Evolutionary conservation across 305 asterid species (phyloP).

Genomic region (Solanum hybrid): DNA sequence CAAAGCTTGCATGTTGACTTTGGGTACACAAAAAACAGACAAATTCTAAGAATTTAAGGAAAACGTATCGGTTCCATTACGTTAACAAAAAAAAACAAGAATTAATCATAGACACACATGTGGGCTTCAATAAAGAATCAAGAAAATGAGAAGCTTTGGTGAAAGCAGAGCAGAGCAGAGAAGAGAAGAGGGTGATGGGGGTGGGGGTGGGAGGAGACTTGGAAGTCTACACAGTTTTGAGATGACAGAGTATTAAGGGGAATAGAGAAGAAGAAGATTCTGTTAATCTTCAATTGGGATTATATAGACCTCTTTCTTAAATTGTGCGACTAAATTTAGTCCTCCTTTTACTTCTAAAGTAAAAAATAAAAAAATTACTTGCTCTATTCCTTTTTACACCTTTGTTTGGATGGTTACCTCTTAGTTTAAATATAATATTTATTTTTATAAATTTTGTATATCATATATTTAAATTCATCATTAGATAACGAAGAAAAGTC

Average conservation of each 20-base stretch:
- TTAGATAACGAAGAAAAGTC: too few species aligned
- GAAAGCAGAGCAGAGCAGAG: not conserved
- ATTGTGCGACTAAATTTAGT: not conserved
- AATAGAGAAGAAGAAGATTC: not conserved
- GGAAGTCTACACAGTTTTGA: not conserved
- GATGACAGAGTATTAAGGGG: not conserved
- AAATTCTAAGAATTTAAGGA: conserved; percentile 13
- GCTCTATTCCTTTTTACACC: not conserved
- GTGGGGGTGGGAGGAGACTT: not conserved
- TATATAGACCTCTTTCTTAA: not conserved
- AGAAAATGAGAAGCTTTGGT: not conserved
- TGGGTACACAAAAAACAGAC: conserved; percentile 13
- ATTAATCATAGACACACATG: not conserved
- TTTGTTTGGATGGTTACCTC: accelerated
- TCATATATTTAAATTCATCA: too few species aligned
- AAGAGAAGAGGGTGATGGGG: not conserved
- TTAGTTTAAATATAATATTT: too few species aligned
- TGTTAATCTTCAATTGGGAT: not conserved
- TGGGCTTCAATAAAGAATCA: not conserved
- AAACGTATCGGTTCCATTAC: conserved; percentile 36
- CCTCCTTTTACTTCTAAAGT: not conserved
- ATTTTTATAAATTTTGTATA: too few species aligned
- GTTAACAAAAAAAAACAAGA: conserved; percentile 11
- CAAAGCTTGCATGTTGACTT: conserved; percentile 35
- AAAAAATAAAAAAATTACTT: not conserved